Evolutionary conservation across 2,329 filamentous ascomycete genomes (phyloP).

Genomic region (Aspergillus ochraceus): DNA sequence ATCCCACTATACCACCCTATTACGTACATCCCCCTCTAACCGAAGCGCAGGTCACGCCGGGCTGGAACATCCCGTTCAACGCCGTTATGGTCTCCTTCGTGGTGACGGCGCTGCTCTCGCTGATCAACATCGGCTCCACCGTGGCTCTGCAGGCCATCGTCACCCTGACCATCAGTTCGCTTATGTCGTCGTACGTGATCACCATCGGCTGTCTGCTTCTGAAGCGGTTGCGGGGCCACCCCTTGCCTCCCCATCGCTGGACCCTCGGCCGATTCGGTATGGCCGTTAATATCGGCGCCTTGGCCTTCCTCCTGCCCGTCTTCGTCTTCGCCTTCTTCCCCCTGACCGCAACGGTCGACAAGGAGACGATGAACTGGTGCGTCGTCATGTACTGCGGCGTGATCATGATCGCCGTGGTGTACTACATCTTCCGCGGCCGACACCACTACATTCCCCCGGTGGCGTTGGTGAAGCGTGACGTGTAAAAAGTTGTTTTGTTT

Average conservation of each 20-base stretch:
- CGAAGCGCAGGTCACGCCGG: slow-evolving; percentile 32
- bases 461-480: slow-evolving; percentile 33
- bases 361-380: slow-evolving; percentile 50
- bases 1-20: neutral
- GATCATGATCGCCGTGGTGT: slow-evolving; percentile 45
- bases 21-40: neutral
- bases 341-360: slow-evolving; percentile 29
- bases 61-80: slow-evolving; percentile 44
- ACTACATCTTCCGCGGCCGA: slow-evolving; percentile 42
- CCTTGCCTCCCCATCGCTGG: slow-evolving; percentile 38
- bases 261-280: slow-evolving; percentile 47
- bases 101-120: slow-evolving; percentile 40
- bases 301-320: slow-evolving; percentile 41
- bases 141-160: slow-evolving; percentile 56
- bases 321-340: slow-evolving; percentile 51
- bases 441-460: slow-evolving; percentile 44
- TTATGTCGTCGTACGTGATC: slow-evolving; percentile 56
- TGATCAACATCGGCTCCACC: slow-evolving; percentile 55
- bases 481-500: neutral
- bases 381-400: slow-evolving; percentile 47
- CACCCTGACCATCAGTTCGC: slow-evolving; percentile 52
- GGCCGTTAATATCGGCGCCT: slow-evolving; percentile 42
- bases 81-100: slow-evolving; percentile 27
- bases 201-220: slow-evolving; percentile 34
- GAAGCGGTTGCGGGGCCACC: slow-evolving; percentile 33